A percentile compares a stretch with the other conserved stretches of the same genome.
These are phyloP conservation scores for Aspergillus fructus DNA, from an alignment of 2,329 filamentous ascomycete species.

Conservation along the genomic window DNA sequence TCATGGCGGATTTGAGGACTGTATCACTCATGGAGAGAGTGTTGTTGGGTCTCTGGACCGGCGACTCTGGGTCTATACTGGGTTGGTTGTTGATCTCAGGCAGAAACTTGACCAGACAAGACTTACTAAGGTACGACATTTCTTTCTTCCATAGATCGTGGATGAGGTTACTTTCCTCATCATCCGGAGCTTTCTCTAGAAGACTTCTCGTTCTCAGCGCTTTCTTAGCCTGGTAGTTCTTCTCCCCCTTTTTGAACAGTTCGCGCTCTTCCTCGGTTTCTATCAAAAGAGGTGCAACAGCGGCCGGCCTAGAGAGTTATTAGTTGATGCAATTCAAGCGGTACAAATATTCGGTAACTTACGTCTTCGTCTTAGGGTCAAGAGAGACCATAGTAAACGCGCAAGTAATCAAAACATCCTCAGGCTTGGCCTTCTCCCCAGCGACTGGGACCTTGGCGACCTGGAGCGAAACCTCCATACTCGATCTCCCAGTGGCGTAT, in stretches of 20 bases:
- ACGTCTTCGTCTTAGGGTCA: constrained; percentile 66
- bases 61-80: constrained; percentile 53
- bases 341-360: constrained; percentile 14
- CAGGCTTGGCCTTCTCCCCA: constrained; percentile 55
- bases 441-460: constrained; percentile 65
- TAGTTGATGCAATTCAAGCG: constrained; percentile 5
- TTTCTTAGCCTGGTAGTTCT: constrained; percentile 67
- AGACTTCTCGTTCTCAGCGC: constrained; percentile 60
- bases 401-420: constrained; percentile 68
- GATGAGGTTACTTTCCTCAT: constrained; percentile 69
- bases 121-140: constrained; percentile 58
- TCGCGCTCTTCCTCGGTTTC: constrained; percentile 65
- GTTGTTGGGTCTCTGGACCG: constrained; percentile 56
- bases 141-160: constrained; percentile 72
- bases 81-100: constrained; percentile 1
- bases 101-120: neutral
- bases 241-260: constrained; percentile 62
- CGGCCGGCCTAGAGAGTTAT: constrained; percentile 51
- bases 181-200: constrained; percentile 66
- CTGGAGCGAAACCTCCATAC: constrained; percentile 72
- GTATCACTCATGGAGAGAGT: constrained; percentile 64
- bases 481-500: constrained; percentile 71
- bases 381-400: constrained; percentile 77
- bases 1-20: constrained; percentile 63
- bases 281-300: constrained; percentile 60